Percentiles rank a stretch among this genome's conserved stretches.
Evolutionary conservation across 164 flowering plant genomes (phyloP).

Genomic region (Liquidambar formosana): DNA sequence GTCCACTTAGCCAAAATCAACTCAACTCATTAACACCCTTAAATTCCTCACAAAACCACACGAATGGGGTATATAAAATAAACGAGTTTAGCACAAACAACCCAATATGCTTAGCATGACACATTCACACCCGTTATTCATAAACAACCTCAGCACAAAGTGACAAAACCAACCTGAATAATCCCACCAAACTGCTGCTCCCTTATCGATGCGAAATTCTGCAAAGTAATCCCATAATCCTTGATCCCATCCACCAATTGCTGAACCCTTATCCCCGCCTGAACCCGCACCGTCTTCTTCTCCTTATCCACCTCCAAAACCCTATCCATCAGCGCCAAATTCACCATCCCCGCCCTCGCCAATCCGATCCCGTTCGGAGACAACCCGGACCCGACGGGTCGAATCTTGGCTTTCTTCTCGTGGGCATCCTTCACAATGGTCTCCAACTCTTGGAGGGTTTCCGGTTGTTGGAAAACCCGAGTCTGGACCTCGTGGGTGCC

Average conservation of each 20-base stretch:
- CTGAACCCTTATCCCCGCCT: slow-evolving; percentile 93
- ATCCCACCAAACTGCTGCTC: slow-evolving; percentile 99
- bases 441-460: slow-evolving; percentile 60
- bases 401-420: slow-evolving; percentile 55
- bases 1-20: no score
- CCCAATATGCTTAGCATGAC: no score
- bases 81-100: background rate
- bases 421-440: slow-evolving; percentile 55
- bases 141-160: background rate
- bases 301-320: slow-evolving; percentile 85
- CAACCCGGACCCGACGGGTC: slow-evolving; percentile 94
- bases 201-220: slow-evolving; percentile 95
- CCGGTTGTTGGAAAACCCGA: slow-evolving; percentile 79
- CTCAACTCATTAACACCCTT: background rate
- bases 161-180: slow-evolving; percentile 61
- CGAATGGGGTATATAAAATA: background rate
- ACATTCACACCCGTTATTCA: no score
- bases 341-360: slow-evolving; percentile 88
- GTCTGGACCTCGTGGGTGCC: slow-evolving; percentile 97
- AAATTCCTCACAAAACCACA: background rate
- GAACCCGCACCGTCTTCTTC: slow-evolving; percentile 75
- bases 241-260: slow-evolving; percentile 85
- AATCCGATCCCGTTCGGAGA: slow-evolving; percentile 96
- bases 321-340: slow-evolving; percentile 86
- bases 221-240: slow-evolving; percentile 81